These are phyloP conservation scores for Globisporangium apiculatum DNA, from an alignment of 352 stramenopile species.

Conservation along the genomic window DNA sequence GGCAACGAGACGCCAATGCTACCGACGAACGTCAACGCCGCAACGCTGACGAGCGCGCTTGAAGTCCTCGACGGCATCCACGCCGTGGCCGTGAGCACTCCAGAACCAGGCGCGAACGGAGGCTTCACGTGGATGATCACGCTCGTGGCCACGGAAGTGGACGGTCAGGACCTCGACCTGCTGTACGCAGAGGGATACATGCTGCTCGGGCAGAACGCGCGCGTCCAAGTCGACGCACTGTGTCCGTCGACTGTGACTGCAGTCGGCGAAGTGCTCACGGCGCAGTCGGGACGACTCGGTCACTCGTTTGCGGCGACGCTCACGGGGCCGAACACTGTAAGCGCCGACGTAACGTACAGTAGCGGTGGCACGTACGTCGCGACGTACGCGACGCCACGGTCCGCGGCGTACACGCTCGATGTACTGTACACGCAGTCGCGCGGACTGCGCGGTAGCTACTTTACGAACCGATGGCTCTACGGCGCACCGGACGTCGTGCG, in stretches of 20 bases:
- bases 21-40: constrained; percentile 44
- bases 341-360: constrained; percentile 57
- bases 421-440: constrained; percentile 63
- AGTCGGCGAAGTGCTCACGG: constrained; percentile 23
- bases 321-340: constrained; percentile 36
- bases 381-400: constrained; percentile 83
- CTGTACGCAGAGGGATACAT: constrained; percentile 83
- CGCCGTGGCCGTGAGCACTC: constrained; percentile 44
- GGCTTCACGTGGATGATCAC: constrained; percentile 82
- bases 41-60: constrained; percentile 48
- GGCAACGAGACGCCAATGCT: constrained; percentile 68
- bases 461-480: constrained; percentile 94
- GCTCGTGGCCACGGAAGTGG: constrained; percentile 63
- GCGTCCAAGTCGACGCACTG: constrained; percentile 27
- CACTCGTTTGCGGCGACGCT: constrained; percentile 67
- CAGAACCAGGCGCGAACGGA: constrained; percentile 28
- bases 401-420: constrained; percentile 83
- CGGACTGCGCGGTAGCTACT: constrained; percentile 91
- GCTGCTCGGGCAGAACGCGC: constrained; percentile 35
- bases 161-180: constrained; percentile 32
- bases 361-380: constrained; percentile 78
- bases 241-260: constrained; percentile 40
- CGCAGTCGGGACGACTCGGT: constrained; percentile 44
- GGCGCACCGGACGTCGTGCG: constrained; percentile 75
- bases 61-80: constrained; percentile 71